A percentile compares a stretch with the other conserved stretches of the same genome.
Evolutionary conservation across 2,329 filamentous ascomycete genomes (phyloP).

Genomic region (Dendryphion nanum): DNA sequence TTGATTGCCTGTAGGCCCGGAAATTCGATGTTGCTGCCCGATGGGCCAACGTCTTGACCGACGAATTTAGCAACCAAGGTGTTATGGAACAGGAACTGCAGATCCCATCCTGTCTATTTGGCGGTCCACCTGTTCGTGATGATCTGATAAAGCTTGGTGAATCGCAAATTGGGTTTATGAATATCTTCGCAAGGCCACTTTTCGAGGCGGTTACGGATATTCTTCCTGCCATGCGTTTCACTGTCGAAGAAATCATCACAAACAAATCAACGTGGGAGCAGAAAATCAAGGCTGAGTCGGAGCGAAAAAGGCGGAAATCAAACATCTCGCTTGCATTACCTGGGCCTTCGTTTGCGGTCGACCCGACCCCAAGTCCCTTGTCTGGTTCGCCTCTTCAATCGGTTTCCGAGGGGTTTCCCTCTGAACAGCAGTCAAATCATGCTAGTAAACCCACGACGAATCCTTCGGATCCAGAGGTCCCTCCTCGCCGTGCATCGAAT

Average conservation of each 20-base stretch:
- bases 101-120: conserved; percentile 83
- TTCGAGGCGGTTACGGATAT: conserved; percentile 87
- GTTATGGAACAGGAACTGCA: conserved; percentile 86
- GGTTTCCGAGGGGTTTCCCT: conserved; percentile 7
- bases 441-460: too few species aligned
- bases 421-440: conserved; percentile 5
- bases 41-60: conserved; percentile 93
- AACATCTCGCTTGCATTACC: conserved; percentile 22
- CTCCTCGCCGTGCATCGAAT: conserved; percentile 24
- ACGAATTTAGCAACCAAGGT: conserved; percentile 91
- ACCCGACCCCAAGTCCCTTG: conserved; percentile 34
- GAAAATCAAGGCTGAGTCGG: conserved; percentile 51
- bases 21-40: conserved; percentile 76
- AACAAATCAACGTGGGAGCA: conserved; percentile 75
- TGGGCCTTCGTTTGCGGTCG: conserved; percentile 19
- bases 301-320: conserved; percentile 49
- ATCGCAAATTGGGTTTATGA: conserved; percentile 95
- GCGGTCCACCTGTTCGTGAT: conserved; percentile 73
- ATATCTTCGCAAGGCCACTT: conserved; percentile 86
- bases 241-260: conserved; percentile 73
- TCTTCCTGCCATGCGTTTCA: conserved; percentile 80
- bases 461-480: conserved; percentile 17
- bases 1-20: conserved; percentile 62
- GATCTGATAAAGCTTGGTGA: conserved; percentile 80
- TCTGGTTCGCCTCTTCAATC: conserved; percentile 24